phyloP scores from a whole-genome alignment of 1,284 basidiomycete genomes.

The Ganoderma lucidum region DNA sequence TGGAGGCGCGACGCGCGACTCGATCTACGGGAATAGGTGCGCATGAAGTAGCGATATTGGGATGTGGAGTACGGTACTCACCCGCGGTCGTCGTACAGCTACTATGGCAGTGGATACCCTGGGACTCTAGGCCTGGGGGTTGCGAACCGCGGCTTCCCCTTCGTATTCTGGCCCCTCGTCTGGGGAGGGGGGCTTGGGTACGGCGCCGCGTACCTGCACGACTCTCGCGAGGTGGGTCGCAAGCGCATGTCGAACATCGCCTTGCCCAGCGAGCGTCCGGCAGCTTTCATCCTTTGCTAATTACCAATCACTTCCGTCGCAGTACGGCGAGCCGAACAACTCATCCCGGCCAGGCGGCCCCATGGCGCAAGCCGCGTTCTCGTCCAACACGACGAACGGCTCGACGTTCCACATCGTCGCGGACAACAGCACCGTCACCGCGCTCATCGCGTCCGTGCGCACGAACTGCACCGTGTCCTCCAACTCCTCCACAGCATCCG shows the following conservation, averaged over 20 bases:
- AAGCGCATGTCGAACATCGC: too few species aligned
- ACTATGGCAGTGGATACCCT: slow-evolving; percentile 69
- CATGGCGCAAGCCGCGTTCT: slow-evolving; percentile 58
- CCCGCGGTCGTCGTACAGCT: slow-evolving; percentile 47
- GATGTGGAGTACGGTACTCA: neutral
- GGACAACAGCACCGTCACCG: slow-evolving; percentile 61
- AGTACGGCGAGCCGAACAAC: slow-evolving; percentile 65
- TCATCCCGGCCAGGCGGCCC: slow-evolving; percentile 65
- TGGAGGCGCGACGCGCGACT: slow-evolving; percentile 50
- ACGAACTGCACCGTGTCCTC: slow-evolving; percentile 47
- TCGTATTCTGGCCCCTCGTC: slow-evolving; percentile 65
- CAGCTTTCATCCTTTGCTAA: too few species aligned
- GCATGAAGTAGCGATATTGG: neutral
- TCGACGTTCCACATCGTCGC: slow-evolving; percentile 64
- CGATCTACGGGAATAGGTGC: slow-evolving; percentile 47
- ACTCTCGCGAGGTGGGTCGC: slow-evolving; percentile 41
- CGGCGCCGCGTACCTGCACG: slow-evolving; percentile 52
- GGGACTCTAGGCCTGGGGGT: slow-evolving; percentile 51
- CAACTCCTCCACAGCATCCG: slow-evolving; percentile 33
- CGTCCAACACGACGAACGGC: slow-evolving; percentile 35
- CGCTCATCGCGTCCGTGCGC: slow-evolving; percentile 56
- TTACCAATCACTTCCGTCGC: neutral
- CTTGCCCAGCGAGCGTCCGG: slow-evolving; percentile 13
- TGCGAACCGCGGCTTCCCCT: slow-evolving; percentile 57
- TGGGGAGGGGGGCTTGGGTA: slow-evolving; percentile 50